Evolutionary conservation across 2,329 filamentous ascomycete genomes (phyloP), one percentile per base, ranked within the genome.

Genomic region (Monosporascus cannonballus): DNA sequence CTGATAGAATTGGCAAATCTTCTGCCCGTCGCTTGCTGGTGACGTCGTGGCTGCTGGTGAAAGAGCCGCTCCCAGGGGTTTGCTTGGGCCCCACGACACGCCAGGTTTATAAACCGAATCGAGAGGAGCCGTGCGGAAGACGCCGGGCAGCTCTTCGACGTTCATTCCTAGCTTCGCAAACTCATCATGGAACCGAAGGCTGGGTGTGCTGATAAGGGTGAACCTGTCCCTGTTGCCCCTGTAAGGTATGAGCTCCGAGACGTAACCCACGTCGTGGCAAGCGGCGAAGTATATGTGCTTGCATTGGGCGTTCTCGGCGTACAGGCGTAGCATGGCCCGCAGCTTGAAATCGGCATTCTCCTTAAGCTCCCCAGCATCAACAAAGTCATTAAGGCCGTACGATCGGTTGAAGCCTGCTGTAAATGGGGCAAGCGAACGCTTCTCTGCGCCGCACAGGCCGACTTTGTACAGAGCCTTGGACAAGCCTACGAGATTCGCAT

Each of bases 281-380:
- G 77, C 81, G 5, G 81, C 84, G 53, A 84, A 81, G 61, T 80
- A 81, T 37, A 87, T 82, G 62, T 85, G 83, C 58, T 80, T 81
- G 69, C 84, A 87, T 60, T 84, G 79, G 3, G 73, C 68, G 58
- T 80, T 81, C 46, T 83, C 77, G 36, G 73, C 76, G 55, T 81
- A 83, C 1, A 84, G 69, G 5, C 72, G 69, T 9, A 74, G 62
- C 52, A 68, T 54, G 44, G 63, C 80, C 61, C 80, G 74, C 51
- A 86, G 73, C 64, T 86, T 86, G 61, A 78, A 79, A 59, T 80
- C 79, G 27, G 79, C 78, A 30, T 78, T 78, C 58, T 83, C 79
- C 60, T 84, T 84, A 37, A 80, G 73, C 56, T 81, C 78, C 9
- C 82, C 79, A 11, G 80, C 80, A 61, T 86, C 83, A 15, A 84